Evolutionary conservation across 2,329 filamentous ascomycete genomes (phyloP), one percentile per base, ranked within the genome.

Genomic region (Penicillium sp.): DNA sequence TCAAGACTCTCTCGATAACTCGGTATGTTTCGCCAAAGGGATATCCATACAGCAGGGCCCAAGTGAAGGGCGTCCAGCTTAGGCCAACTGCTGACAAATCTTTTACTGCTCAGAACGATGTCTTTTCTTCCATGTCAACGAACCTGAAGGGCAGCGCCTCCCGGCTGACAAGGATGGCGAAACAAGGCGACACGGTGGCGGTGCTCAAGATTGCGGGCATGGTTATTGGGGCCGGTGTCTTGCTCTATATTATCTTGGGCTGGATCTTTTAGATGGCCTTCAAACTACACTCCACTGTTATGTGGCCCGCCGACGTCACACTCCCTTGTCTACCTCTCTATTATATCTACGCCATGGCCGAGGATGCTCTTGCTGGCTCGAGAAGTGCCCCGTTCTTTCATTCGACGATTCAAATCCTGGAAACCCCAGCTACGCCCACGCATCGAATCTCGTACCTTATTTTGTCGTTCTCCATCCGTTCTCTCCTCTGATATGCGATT

Each of bases 121-220:
- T 92, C 23, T 97, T 99, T 76, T 93, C 90, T 57, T 89, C 86
- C 67, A 92, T 99, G 83, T 83, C 85, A 33, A 87, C 88, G 14
- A 88, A 87, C 61, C 79, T 99, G 57, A 93, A 91, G 72, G 91
- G 92, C 42, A 95, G 89, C 61, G 92, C 92, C 12, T 81, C 83
- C 47, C 85, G 94, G 12, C 77, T 99, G 45, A 90, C 89, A 22
- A 86, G 92, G 58, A 97, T 97, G 92, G 94, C 94, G 44, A 87
- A 88, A 49, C 86, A 87, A 51, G 94, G 94, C 49, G 96, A 97
- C 76, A 93, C 91, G 67, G 84, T 96, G 40, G 93, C 94, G 15
- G 88, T 97, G 37, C 75, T 99, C 58, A 97, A 97, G 75, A 80
- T 99, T 47, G 86, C 92, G 0, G 93, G 85, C 23, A 95, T 97